Evolutionary conservation across 1,139 yeast species (phyloP).

Genomic region (Sugiyamaella paludigena): DNA sequence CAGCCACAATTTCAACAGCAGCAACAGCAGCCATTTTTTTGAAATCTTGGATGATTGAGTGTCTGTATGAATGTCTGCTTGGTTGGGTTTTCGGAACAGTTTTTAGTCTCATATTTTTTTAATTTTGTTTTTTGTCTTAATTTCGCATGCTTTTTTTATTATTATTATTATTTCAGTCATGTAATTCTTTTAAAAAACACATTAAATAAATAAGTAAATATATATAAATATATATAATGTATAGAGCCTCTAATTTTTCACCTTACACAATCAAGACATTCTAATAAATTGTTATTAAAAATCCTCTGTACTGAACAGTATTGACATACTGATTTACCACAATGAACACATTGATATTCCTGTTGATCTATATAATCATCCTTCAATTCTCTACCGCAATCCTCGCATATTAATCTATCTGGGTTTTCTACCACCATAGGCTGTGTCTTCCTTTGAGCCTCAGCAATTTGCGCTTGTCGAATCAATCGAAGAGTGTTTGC

Average conservation of each 20-base stretch:
- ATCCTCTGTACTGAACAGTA: conserved; percentile 22
- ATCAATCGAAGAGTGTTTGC: conserved; percentile 17
- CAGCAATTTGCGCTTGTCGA: conserved; percentile 19
- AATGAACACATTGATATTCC: conserved; percentile 18
- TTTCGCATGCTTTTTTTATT: conserved; percentile 5
- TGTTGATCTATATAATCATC: conserved; percentile 6
- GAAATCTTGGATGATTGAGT: too few relatives aligned
- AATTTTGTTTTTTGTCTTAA: background rate
- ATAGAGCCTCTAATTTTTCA: background rate
- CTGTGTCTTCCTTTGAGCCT: conserved; percentile 2
- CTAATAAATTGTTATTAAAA: conserved; percentile 13
- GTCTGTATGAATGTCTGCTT: background rate
- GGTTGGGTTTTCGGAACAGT: background rate
- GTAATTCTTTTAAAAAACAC: background rate
- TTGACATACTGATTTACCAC: conserved; percentile 17
- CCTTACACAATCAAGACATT: conserved; percentile 21
- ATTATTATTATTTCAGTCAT: conserved; percentile 1
- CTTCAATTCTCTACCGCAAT: conserved; percentile 13
- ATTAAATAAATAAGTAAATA: conserved; percentile 3
- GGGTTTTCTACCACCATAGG: background rate
- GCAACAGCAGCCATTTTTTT: conserved; percentile 17
- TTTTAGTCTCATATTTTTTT: background rate
- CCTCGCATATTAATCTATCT: conserved; percentile 14
- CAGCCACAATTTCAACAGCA: conserved; percentile 11
- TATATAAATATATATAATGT: conserved; percentile 2